phyloP scores from a whole-genome alignment of 257 asterid species.

The Paulownia fortunei region DNA sequence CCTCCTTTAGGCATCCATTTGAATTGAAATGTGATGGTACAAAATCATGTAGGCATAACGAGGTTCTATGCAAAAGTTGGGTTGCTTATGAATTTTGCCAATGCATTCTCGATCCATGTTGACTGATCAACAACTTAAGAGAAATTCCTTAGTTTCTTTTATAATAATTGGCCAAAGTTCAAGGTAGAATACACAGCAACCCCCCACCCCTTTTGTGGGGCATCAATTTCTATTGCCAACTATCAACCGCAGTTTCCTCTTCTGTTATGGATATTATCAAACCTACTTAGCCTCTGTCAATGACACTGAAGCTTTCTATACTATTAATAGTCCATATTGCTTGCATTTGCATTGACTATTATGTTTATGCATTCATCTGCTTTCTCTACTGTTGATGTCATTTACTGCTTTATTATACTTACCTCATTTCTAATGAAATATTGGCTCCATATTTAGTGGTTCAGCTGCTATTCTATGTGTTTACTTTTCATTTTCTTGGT shows the following conservation, averaged over 20 bases:
- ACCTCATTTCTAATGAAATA: background rate
- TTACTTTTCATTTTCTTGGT: background rate
- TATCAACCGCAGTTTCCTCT: background rate
- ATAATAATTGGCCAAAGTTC: constrained; percentile 14
- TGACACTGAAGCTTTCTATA: background rate
- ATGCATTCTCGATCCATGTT: background rate
- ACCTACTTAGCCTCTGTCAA: background rate
- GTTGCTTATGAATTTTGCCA: background rate
- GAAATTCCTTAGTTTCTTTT: too few species aligned
- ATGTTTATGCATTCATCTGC: background rate
- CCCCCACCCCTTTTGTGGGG: background rate
- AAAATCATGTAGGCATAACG: background rate
- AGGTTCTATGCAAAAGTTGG: background rate
- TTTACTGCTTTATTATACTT: background rate
- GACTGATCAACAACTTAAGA: background rate
- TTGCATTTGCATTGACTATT: background rate
- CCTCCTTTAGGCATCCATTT: background rate
- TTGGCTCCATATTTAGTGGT: background rate
- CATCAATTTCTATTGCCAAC: background rate
- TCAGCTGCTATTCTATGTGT: background rate
- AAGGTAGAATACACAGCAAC: background rate
- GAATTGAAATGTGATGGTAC: background rate
- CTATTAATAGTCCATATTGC: background rate
- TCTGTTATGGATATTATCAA: background rate
- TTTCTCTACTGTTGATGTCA: background rate